These are phyloP conservation scores for Allomyces javanicus DNA, from an alignment of 192 early-diverging fungal species.

Conservation along the genomic window DNA sequence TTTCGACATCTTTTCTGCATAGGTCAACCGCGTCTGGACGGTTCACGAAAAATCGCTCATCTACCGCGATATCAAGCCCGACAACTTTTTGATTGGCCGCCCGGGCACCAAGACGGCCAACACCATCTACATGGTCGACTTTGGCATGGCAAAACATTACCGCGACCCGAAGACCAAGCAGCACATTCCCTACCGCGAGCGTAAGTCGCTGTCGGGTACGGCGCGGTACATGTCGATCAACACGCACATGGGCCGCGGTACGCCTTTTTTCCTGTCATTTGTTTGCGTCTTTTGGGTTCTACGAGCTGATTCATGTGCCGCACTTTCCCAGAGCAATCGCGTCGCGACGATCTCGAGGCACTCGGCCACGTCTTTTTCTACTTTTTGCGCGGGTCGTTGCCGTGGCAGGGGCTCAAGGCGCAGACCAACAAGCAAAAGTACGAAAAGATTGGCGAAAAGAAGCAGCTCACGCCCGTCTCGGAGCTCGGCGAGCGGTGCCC, in stretches of 20 bases:
- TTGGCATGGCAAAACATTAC: constrained; percentile 97
- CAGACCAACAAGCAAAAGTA: constrained; percentile 98
- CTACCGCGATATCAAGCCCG: constrained; percentile 97
- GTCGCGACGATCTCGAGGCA: constrained; percentile 91
- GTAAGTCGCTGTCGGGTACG: constrained; percentile 83
- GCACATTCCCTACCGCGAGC: constrained; percentile 94
- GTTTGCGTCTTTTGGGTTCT: constrained; percentile 1
- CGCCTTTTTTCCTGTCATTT: constrained; percentile 1
- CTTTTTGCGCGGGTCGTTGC: constrained; percentile 79
- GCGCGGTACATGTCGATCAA: constrained; percentile 98
- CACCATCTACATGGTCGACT: constrained; percentile 79
- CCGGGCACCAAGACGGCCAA: constrained; percentile 35
- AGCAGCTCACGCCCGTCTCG: constrained; percentile 69
- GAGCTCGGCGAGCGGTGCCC: constrained; percentile 84
- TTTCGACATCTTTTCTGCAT: constrained; percentile 2
- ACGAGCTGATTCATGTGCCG: neutral
- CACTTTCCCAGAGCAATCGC: constrained; percentile 66
- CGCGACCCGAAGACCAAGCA: constrained; percentile 87
- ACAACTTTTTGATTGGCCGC: constrained; percentile 90
- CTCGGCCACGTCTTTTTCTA: constrained; percentile 98
- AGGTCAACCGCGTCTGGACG: constrained; percentile 62
- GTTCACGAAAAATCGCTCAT: constrained; percentile 90
- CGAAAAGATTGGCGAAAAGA: constrained; percentile 98
- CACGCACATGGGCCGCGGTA: constrained; percentile 86
- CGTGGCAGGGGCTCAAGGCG: constrained; percentile 96